Evolutionary conservation across 441 rosid genomes (phyloP).

Genomic region (Pelargonium myrrhifolium): DNA sequence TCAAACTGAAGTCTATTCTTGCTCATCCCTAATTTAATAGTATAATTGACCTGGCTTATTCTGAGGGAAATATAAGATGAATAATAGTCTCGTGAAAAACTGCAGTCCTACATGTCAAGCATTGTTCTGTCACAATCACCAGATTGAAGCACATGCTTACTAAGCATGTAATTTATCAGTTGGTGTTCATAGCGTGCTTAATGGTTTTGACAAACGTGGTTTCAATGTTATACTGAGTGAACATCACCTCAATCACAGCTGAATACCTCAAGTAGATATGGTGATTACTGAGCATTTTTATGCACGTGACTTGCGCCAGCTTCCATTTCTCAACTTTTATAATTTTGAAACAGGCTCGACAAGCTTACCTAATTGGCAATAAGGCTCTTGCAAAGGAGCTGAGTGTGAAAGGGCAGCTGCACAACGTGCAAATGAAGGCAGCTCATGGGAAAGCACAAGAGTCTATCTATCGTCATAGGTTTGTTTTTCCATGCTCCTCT

Average conservation of each 20-base stretch:
- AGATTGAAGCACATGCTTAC: no score
- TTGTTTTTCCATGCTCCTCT: conserved; percentile 26
- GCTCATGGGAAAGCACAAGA: conserved; percentile 96
- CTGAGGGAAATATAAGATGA: no score
- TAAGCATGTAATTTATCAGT: no score
- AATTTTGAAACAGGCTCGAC: conserved; percentile 53
- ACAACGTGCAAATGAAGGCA: conserved; percentile 90
- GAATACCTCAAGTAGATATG: background rate
- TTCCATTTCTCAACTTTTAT: background rate
- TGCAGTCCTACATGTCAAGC: no score
- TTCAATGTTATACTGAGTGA: background rate
- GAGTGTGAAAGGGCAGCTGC: conserved; percentile 83
- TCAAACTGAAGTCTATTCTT: no score
- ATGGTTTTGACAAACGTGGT: no score
- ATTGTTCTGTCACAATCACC: no score
- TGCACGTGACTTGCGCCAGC: conserved; percentile 8
- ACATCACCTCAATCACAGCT: background rate
- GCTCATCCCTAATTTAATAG: no score
- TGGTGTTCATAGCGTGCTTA: no score
- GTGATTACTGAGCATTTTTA: background rate
- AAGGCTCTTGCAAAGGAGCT: conserved; percentile 89
- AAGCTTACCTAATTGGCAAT: conserved; percentile 80
- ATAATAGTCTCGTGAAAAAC: no score
- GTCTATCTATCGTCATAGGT: conserved; percentile 86
- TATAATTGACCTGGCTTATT: no score